phyloP scores from a whole-genome alignment of 345 rosid genomes.

The Eucalyptus caleyi region DNA sequence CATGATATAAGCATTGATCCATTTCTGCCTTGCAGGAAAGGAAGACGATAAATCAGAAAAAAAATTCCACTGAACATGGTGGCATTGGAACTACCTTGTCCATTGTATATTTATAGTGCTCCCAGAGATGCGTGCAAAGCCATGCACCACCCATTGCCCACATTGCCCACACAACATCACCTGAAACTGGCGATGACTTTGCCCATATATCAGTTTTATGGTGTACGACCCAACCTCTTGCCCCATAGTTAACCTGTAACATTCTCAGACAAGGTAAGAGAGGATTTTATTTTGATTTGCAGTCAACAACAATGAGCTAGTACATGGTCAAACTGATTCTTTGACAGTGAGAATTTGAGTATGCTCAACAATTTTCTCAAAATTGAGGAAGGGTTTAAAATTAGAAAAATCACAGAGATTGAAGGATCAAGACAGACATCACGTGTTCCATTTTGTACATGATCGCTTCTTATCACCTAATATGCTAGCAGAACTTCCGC shows the following conservation, averaged over 20 bases:
- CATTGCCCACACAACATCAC: constrained; percentile 70
- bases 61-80: background rate
- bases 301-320: background rate
- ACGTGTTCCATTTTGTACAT: background rate
- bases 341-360: background rate
- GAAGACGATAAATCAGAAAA: background rate
- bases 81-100: constrained; percentile 39
- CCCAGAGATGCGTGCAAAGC: constrained; percentile 96
- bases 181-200: constrained; percentile 70
- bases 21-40: background rate
- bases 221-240: constrained; percentile 88
- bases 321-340: background rate
- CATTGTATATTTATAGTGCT: constrained; percentile 69
- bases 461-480: background rate
- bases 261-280: background rate
- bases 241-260: constrained; percentile 72
- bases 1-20: background rate
- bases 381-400: background rate
- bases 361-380: background rate
- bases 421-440: background rate
- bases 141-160: constrained; percentile 99
- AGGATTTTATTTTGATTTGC: background rate
- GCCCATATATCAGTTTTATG: constrained; percentile 93
- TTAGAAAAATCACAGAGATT: background rate
- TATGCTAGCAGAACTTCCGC: background rate